phyloP scores from a whole-genome alignment of 192 early-diverging fungal genomes.

The Linderina pennispora region DNA sequence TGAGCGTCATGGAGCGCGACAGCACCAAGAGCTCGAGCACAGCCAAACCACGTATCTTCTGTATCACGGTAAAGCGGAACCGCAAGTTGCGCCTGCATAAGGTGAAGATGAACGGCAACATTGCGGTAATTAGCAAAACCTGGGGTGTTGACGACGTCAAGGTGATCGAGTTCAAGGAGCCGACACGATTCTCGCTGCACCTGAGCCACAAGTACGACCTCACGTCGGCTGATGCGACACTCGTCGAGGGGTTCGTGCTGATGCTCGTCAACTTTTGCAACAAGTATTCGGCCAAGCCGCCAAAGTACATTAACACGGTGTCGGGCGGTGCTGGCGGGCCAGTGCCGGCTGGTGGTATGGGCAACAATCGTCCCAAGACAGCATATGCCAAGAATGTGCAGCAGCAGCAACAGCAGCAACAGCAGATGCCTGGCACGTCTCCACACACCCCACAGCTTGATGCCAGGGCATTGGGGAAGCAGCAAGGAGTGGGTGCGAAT shows the following conservation, averaged over 20 bases:
- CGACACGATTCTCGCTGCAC: conserved; percentile 36
- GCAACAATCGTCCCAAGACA: conserved; percentile 21
- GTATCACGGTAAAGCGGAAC: conserved; percentile 44
- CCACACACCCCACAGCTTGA: conserved; percentile 26
- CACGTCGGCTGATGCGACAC: conserved; percentile 27
- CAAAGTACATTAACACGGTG: conserved; percentile 35
- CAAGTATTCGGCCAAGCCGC: conserved; percentile 38
- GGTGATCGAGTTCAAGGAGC: conserved; percentile 41
- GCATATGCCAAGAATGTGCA: conserved; percentile 13
- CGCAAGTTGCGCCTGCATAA: conserved; percentile 42
- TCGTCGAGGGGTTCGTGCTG: conserved; percentile 38
- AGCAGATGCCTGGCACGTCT: neutral
- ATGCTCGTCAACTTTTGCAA: conserved; percentile 43
- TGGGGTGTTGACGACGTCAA: conserved; percentile 43
- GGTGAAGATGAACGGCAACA: conserved; percentile 37
- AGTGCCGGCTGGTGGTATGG: conserved; percentile 15
- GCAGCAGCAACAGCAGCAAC: too few species aligned
- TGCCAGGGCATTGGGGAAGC: neutral
- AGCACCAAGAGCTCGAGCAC: conserved; percentile 23
- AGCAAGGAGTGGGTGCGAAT: neutral
- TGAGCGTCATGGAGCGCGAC: conserved; percentile 44
- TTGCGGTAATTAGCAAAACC: conserved; percentile 37
- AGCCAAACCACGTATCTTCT: conserved; percentile 39
- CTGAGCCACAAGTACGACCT: conserved; percentile 43
- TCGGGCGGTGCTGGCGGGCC: conserved; percentile 3